Evolutionary conservation across 495 filamentous ascomycete species (phyloP).

Genomic region (Parathielavia appendiculata): DNA sequence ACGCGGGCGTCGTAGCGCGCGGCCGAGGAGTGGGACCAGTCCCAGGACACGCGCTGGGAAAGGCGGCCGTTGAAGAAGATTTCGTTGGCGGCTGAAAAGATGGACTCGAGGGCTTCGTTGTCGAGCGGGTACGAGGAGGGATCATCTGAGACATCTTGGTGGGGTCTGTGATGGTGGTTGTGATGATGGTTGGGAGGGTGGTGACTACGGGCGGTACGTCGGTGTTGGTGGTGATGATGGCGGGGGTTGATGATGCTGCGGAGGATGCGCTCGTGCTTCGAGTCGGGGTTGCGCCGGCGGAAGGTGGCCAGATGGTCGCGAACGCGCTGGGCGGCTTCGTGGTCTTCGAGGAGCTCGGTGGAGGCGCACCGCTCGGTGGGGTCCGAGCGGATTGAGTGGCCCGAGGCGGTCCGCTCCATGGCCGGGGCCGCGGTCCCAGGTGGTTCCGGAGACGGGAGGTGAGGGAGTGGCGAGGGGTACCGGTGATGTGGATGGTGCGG

Average conservation of each 20-base stretch:
- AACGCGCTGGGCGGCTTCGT: conserved; percentile 39
- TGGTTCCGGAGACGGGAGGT: conserved; percentile 9
- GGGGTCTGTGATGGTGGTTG: neutral
- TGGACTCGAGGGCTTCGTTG: conserved; percentile 44
- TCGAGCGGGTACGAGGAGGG: conserved; percentile 46
- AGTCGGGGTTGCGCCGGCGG: conserved; percentile 39
- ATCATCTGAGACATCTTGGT: too few relatives aligned
- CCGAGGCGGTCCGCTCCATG: conserved; percentile 34
- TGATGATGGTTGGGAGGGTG: neutral
- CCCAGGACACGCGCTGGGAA: conserved; percentile 47
- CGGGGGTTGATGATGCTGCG: conserved; percentile 46
- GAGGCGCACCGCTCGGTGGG: conserved; percentile 23
- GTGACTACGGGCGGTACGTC: neutral
- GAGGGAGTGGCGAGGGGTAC: conserved; percentile 11
- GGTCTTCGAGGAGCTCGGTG: conserved; percentile 35
- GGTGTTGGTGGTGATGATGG: conserved; percentile 12
- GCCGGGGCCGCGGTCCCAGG: conserved; percentile 5
- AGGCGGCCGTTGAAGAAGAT: conserved; percentile 51
- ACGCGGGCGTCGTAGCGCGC: conserved; percentile 38
- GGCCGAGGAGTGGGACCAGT: conserved; percentile 41
- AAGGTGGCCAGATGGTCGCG: conserved; percentile 38
- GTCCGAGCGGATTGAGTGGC: conserved; percentile 31
- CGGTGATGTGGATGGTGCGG: conserved; percentile 8
- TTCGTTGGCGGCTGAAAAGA: conserved; percentile 49
- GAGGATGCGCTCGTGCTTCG: conserved; percentile 47